Base-by-base conservation (phyloP, 2,329 filamentous ascomycete species). In the Talaromyces atroroseus region DNA sequence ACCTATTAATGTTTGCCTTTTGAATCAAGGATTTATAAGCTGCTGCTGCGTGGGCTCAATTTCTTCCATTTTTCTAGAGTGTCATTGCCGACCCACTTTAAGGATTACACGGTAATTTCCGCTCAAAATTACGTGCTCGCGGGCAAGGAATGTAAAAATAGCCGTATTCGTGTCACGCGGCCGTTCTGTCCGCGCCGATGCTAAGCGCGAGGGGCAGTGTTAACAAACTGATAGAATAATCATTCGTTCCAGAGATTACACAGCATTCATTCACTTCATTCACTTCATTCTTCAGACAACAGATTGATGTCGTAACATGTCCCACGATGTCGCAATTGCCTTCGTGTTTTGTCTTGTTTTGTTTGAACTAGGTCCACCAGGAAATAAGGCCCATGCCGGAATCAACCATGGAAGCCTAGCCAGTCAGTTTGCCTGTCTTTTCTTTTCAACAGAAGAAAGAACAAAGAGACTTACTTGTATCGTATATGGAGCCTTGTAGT, bases 401-500 rank as follows among this genome's bases (percentile, higher is more conserved):
- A 67, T 76, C 74, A 57, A 73, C 70, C 74, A 78, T 78, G 16
- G 74, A 76, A 44, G 73, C 75, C 74, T 76, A 55, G 26, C 58
- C 24, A 59, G 24, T 58, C 40, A 47, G 36, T 20, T 14, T n/a
- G 21, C 5, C 14, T 4, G 7, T 26, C 24, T 7, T 26, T 26
- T 26, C 24, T 26, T 26, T n/a, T n/a, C 32, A 8, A 16, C 46
- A 3, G 2, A 18, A 4, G 32, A n/a, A 14, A 45, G 46, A 24
- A 50, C 14, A 29, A 6, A 47, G 8, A 45, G 62, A n/a, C 66
- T 24, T 66, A 77, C 75, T 52, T 74, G 72, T 52, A 78, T 76
- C 1, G 74, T 74, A 61, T 77, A 78, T 6, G 75, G 73, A 5
- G 88, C 84, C 59, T 80, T 81, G 63, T 85, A 83, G 54, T 84